A percentile compares a stretch with the other conserved stretches of the same genome.
phyloP scores from a whole-genome alignment of 2,329 filamentous ascomycete species.

The Apiospora hydei region DNA sequence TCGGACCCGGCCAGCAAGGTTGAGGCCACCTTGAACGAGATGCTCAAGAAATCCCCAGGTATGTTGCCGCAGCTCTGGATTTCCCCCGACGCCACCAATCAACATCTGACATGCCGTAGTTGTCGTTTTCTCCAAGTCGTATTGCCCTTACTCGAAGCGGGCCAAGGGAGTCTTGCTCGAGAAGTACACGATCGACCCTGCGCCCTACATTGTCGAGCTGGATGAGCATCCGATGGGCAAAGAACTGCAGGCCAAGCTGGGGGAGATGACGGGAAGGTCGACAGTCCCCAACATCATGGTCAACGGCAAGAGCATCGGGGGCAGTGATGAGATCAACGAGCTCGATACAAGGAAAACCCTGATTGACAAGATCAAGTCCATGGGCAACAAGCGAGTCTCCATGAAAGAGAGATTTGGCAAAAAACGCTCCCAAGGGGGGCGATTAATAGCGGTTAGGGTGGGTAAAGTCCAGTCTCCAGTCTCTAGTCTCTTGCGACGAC shows the following conservation, averaged over 20 bases:
- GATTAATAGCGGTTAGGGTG: too few species aligned
- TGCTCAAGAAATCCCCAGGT: conserved; percentile 87
- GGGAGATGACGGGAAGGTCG: conserved; percentile 75
- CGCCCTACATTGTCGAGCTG: conserved; percentile 88
- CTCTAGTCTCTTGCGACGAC: neutral
- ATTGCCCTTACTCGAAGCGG: conserved; percentile 84
- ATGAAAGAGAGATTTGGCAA: conserved; percentile 22
- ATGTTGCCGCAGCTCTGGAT: conserved; percentile 43
- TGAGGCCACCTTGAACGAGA: conserved; percentile 75
- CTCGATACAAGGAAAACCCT: conserved; percentile 73
- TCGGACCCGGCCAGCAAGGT: conserved; percentile 68
- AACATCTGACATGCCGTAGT: conserved; percentile 58
- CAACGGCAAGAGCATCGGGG: conserved; percentile 87
- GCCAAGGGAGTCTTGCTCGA: conserved; percentile 87
- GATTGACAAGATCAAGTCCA: conserved; percentile 72
- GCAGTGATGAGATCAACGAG: conserved; percentile 82
- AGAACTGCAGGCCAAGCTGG: conserved; percentile 75
- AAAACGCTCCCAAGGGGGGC: neutral
- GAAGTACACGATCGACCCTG: conserved; percentile 82
- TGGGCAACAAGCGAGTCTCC: conserved; percentile 62
- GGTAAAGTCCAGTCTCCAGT: neutral
- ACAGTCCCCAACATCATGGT: conserved; percentile 95
- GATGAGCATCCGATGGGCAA: conserved; percentile 80
- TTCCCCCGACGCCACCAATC: conserved; percentile 22
- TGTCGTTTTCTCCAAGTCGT: conserved; percentile 95